These are phyloP conservation scores for Diaporthe longicolla DNA, from an alignment of 2,329 filamentous ascomycete species.

Conservation along the genomic window DNA sequence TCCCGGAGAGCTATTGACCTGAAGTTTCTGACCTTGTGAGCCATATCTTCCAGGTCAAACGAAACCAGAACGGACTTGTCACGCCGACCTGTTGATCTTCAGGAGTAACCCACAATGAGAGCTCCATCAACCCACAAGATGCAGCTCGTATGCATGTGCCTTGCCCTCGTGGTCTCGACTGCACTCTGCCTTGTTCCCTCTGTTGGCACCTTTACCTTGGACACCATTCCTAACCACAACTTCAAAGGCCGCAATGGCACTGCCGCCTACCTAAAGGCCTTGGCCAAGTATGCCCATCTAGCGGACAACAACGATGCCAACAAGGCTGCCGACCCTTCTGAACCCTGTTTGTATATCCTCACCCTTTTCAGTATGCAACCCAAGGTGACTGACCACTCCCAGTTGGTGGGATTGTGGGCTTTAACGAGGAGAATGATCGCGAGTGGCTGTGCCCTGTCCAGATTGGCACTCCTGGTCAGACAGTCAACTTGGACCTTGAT, in stretches of 20 bases:
- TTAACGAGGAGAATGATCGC: constrained; percentile 56
- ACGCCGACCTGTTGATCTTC: not conserved
- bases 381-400: constrained; percentile 3
- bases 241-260: constrained; percentile 52
- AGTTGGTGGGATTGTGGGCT: constrained; percentile 48
- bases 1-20: not conserved
- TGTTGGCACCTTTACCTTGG: constrained; percentile 48
- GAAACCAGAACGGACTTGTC: no score
- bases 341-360: constrained; percentile 42
- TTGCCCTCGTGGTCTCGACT: constrained; percentile 36
- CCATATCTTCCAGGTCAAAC: not conserved
- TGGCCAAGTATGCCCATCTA: constrained; percentile 50
- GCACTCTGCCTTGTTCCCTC: constrained; percentile 28
- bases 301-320: constrained; percentile 55
- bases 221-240: constrained; percentile 52
- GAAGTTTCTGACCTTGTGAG: no score
- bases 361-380: constrained; percentile 15
- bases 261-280: constrained; percentile 45
- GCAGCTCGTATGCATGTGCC: constrained; percentile 36
- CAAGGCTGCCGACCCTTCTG: not conserved
- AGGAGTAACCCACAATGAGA: constrained; percentile 28
- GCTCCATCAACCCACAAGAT: constrained; percentile 18
- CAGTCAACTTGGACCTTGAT: constrained; percentile 77
- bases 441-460: constrained; percentile 74
- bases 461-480: constrained; percentile 71